A percentile compares a stretch with the other conserved stretches of the same genome.
phyloP scores from a whole-genome alignment of 768 basidiomycete species.

The Lactifluus pinguis region DNA sequence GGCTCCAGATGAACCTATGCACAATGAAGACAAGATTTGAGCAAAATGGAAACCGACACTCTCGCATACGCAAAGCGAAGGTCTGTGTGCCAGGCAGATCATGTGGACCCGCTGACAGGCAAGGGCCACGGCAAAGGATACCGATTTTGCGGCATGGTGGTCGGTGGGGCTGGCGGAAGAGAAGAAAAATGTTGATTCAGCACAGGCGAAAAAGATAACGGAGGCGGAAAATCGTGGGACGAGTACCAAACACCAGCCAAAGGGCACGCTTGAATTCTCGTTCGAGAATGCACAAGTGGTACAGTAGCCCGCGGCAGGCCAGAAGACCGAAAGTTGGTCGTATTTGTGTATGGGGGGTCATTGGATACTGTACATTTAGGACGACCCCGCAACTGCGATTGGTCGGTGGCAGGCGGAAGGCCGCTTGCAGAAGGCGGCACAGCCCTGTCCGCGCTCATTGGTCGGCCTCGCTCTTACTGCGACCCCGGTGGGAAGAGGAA shows the following conservation, averaged over 20 bases:
- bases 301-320: constrained; percentile 54
- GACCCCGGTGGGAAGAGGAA: constrained; percentile 2
- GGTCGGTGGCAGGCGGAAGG: too few species aligned
- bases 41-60: constrained; percentile 22
- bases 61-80: constrained; percentile 59
- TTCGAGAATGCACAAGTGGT: constrained; percentile 92
- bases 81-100: constrained; percentile 83
- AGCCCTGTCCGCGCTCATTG: too few species aligned
- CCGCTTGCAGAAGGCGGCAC: too few species aligned
- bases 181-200: constrained; percentile 38
- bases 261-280: constrained; percentile 76
- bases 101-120: constrained; percentile 79
- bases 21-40: constrained; percentile 25
- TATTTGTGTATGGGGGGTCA: not conserved
- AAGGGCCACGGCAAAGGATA: constrained; percentile 89
- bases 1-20: constrained; percentile 23
- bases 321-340: constrained; percentile 29
- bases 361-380: not conserved
- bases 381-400: too few species aligned
- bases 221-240: constrained; percentile 40
- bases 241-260: constrained; percentile 37
- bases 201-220: constrained; percentile 51
- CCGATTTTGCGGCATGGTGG: constrained; percentile 89
- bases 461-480: too few species aligned
- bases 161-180: constrained; percentile 57